Conservation (phyloP, 2,329 filamentous ascomycete genomes). For the Scedosporium dehoogii region DNA sequence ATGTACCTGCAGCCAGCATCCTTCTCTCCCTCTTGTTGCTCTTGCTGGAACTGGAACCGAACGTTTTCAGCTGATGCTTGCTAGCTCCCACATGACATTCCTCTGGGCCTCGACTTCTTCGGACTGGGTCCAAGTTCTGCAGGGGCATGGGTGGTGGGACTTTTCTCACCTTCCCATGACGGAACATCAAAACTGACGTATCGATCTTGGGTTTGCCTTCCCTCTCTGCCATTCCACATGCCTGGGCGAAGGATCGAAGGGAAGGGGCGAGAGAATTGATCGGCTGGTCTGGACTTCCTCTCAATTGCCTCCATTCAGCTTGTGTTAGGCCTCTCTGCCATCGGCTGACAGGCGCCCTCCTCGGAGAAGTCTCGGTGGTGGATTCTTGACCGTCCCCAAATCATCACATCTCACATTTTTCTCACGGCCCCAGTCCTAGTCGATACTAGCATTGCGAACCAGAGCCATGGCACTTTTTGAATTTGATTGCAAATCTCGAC, state of each 20-base stretch:
- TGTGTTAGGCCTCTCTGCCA: background rate
- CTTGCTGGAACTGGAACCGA: too few species aligned
- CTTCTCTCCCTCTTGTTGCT: too few species aligned
- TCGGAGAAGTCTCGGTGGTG: background rate
- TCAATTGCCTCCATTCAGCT: background rate
- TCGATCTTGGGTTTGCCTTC: background rate
- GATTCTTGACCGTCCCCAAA: background rate
- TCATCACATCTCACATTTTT: background rate
- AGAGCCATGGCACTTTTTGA: too few species aligned
- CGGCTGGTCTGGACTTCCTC: background rate
- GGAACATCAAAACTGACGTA: background rate
- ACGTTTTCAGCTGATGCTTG: too few species aligned
- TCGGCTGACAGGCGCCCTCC: background rate
- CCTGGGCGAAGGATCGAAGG: background rate
- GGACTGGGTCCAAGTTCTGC: too few species aligned
- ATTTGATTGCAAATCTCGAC: too few species aligned
- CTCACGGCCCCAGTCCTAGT: background rate
- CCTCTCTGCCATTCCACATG: background rate
- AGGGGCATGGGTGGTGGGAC: too few species aligned
- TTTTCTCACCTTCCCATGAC: too few species aligned
- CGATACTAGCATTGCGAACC: background rate
- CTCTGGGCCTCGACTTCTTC: too few species aligned
- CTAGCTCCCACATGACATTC: too few species aligned
- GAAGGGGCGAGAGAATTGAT: background rate
- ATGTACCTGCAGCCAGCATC: too few species aligned